Percentiles rank a stretch among this genome's conserved stretches.
phyloP scores from a whole-genome alignment of 352 stramenopile species.

The Phytophthora hybrid region DNA sequence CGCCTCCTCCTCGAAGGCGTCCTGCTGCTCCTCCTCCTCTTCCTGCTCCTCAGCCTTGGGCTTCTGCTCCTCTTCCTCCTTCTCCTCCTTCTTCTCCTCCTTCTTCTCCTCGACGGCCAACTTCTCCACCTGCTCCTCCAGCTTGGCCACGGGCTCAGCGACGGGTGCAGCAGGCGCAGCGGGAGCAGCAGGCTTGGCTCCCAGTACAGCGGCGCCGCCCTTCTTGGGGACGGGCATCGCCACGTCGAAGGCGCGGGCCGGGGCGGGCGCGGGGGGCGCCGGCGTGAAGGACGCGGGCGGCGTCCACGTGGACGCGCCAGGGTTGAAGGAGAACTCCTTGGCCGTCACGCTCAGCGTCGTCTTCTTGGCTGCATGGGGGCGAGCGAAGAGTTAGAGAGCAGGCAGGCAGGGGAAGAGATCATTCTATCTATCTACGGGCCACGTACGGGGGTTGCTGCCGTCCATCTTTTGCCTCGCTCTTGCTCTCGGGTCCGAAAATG shows the following conservation, averaged over 20 bases:
- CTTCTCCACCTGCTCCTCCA: conserved; percentile 47
- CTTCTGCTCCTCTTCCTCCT: conserved; percentile 45
- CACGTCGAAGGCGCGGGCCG: conserved; percentile 57
- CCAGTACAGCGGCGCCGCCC: conserved; percentile 51
- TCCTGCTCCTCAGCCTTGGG: conserved; percentile 29
- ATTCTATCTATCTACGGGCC: too few species aligned
- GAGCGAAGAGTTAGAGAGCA: background rate
- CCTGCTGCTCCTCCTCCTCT: conserved; percentile 54
- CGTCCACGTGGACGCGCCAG: conserved; percentile 65
- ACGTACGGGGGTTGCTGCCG: conserved; percentile 55
- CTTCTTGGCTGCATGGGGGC: conserved; percentile 57
- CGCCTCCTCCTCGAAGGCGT: conserved; percentile 66
- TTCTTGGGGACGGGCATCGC: conserved; percentile 84
- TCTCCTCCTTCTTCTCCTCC: too few species aligned
- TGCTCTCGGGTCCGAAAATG: background rate
- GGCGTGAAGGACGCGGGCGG: conserved; percentile 53
- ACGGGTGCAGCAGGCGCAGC: too few species aligned
- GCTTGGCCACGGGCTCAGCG: conserved; percentile 37
- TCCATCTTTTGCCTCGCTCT: conserved; percentile 32
- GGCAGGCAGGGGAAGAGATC: background rate
- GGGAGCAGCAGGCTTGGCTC: conserved; percentile 23
- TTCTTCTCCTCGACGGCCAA: conserved; percentile 35
- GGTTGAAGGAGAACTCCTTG: conserved; percentile 87
- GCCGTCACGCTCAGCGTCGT: conserved; percentile 61
- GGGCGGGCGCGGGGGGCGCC: conserved; percentile 54